Evolutionary conservation across 805 yeast species (phyloP), one percentile per base, ranked within the genome.

Genomic region (Kodamaea sagamina): DNA sequence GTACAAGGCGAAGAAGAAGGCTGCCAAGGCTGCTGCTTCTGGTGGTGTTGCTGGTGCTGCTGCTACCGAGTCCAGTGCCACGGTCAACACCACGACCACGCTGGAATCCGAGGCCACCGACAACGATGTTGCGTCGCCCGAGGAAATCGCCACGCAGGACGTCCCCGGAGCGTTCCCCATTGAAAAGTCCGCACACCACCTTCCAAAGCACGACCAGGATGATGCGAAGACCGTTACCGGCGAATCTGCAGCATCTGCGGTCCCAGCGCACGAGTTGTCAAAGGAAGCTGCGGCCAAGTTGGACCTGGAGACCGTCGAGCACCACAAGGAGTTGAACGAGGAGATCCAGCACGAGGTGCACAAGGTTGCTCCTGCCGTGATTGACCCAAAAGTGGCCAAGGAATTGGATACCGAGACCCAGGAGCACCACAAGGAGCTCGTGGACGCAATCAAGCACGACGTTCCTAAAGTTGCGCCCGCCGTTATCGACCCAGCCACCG

Each of bases 1-100:
- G 53, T 65, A 69, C 58, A 69, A 62, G 58, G 68, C 67, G 39
- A 70, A 67, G 56, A 69, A 68, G 64, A 53, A 53, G 55, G 59
- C 55, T 11, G 53, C 46, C 36, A 35, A 31, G 26, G 52, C 49
- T 43, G 44, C 40, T 28, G 44, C 22, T 26, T 50, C 32, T 28
- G 43, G 38, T 46, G 39, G 42, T 40, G 44, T 35, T 16, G 43
- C 36, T 24, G 43, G 41, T 17, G 34, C 15, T 8, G 17, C 15
- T n/a, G 34, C 10, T 16, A 15, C 15, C 34, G n/a, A 13, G 16
- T 13, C 34, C 19, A 51, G 28, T 12, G 39, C 49, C 26, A 36
- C 42, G 9, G 27, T 47, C 7, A 47, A 44, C 17, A 42, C 43
- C 15, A 42, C 42, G 5, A 24, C 50, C 8, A 35, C 43, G 25